Evolutionary conservation across 768 basidiomycete species (phyloP).

Genomic region (Lactarius sp.): DNA sequence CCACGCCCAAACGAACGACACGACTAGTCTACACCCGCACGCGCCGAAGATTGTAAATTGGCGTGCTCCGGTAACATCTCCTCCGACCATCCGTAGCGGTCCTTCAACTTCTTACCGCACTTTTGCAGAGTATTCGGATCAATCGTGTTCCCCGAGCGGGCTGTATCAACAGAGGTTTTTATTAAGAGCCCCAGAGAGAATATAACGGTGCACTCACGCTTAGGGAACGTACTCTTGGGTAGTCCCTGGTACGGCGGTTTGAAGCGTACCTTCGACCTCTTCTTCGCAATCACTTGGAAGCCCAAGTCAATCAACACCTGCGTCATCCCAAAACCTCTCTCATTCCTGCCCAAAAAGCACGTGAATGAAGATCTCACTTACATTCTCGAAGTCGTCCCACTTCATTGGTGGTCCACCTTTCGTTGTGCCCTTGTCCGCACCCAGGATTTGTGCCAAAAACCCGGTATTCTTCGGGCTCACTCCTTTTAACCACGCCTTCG

Average conservation of each 20-base stretch:
- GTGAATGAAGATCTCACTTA: not conserved
- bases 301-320: constrained; percentile 33
- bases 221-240: constrained; percentile 32
- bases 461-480: constrained; percentile 25
- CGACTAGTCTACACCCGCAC: not conserved
- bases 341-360: not conserved
- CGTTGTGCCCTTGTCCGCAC: constrained; percentile 25
- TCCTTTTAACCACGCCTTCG: constrained; percentile 24
- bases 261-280: constrained; percentile 33
- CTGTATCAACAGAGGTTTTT: constrained; percentile 12
- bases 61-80: constrained; percentile 26
- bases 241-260: constrained; percentile 29
- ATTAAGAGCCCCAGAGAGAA: not conserved
- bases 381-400: constrained; percentile 35
- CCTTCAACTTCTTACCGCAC: constrained; percentile 29
- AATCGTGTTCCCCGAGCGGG: constrained; percentile 32
- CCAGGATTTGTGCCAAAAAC: constrained; percentile 27
- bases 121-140: constrained; percentile 28
- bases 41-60: not conserved
- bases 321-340: not conserved
- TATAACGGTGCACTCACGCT: constrained; percentile 24
- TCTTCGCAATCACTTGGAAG: constrained; percentile 29
- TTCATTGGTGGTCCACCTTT: constrained; percentile 29
- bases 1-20: not conserved
- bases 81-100: constrained; percentile 32